Base-by-base conservation (phyloP, 2,329 filamentous ascomycete species). In the Fusarium pseudonygamai region DNA sequence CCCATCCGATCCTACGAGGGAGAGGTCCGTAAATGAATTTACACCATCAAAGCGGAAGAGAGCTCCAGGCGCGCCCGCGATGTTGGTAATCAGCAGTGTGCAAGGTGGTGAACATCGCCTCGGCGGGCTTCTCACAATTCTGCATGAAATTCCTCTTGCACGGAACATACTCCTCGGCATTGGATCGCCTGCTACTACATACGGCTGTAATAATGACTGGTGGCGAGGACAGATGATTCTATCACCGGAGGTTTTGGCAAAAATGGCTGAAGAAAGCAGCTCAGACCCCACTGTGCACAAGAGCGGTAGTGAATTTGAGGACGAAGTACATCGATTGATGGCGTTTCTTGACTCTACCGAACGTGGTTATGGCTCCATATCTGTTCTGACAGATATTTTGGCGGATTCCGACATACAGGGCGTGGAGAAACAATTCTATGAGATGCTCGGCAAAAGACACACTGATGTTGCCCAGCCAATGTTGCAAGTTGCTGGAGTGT, bases 271-370 rank as follows among this genome's bases (percentile, higher is more conserved):
- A 47, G 80, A 82, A 36, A 50, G 77, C 2, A 67, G 78, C 39
- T 83, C 78, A 79, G 79, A 76, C 10, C 77, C 79, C 16, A 62
- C 36, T 26, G 24, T 47, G 26, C 56, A 72, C 64, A 34, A 80
- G 79, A 39, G 60, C 74, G 37, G 79, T 79, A 53, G 79, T 18
- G 79, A 83, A 24, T 83, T 89, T 65, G 79, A 82, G 58, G 84
- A 89, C 30, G 90, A 92, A 77, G 72, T 91, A 5, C 90, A 91
- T 72, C 87, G 90, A 20, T 79, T 92, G 10, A 86, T 92, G 82
- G 90, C 89, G 15, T 91, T 92, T 69, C 83, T 92, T 7, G 90
- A 92, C 64, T 82, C 80, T 15, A 90, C 89, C 0, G 87, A 91
- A 32, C 85, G 90, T 47, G 87, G 86, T 47, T 91, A 91, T 71